A percentile compares a stretch with the other conserved stretches of the same genome.
phyloP scores from a whole-genome alignment of 2,329 filamentous ascomycete species.

The Colletotrichum costaricense region DNA sequence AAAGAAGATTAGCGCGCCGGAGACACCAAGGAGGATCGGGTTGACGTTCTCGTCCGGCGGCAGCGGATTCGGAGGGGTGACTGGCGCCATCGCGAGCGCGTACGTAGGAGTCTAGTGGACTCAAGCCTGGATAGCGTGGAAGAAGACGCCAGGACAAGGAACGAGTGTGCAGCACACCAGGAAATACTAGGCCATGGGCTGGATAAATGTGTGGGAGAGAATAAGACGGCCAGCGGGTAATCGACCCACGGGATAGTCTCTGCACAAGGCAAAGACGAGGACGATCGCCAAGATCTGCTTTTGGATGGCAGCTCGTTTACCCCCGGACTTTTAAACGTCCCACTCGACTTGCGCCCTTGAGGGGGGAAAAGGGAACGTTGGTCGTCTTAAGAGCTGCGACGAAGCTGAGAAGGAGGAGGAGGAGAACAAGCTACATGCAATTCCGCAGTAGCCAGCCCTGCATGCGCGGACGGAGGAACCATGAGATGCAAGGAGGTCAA shows the following conservation, averaged over 20 bases:
- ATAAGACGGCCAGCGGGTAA: neutral
- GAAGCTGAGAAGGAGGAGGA: neutral
- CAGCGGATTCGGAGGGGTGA: conserved; percentile 46
- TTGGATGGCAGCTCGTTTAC: conserved; percentile 11
- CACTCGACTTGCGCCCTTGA: neutral
- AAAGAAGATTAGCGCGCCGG: conserved; percentile 45
- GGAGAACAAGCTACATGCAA: neutral
- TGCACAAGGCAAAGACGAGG: conserved; percentile 13
- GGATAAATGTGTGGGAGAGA: conserved; percentile 19
- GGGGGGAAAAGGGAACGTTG: neutral
- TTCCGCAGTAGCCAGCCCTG: neutral
- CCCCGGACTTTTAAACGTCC: neutral
- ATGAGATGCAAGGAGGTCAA: conserved; percentile 5
- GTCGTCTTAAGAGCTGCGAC: conserved; percentile 24
- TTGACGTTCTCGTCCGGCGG: conserved; percentile 50
- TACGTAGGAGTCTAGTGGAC: neutral
- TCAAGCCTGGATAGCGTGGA: neutral
- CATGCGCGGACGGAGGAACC: neutral
- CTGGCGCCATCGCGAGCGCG: conserved; percentile 15
- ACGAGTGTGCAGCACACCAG: neutral
- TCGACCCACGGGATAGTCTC: conserved; percentile 11
- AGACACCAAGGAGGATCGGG: conserved; percentile 45
- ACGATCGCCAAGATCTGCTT: conserved; percentile 30
- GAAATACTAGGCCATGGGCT: conserved; percentile 4
- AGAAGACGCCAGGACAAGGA: neutral